Evolutionary conservation across 108 stramenopile genomes (phyloP), one percentile per base, ranked within the genome.

Genomic region (Craspedostauros australis): DNA sequence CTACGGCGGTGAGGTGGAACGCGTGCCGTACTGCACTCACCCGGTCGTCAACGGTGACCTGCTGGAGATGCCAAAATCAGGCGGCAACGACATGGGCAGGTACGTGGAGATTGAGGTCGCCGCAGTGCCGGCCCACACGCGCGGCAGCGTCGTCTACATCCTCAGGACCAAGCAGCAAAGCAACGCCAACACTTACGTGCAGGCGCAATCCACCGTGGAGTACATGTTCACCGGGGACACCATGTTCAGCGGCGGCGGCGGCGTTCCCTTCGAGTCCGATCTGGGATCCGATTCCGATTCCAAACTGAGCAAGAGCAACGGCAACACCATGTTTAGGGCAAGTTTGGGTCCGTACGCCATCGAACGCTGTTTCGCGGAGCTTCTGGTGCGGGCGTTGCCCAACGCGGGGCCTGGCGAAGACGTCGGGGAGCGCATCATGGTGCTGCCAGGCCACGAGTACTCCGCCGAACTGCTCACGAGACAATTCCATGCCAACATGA

Each of bases 381-480:
- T 91, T 36, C 31, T 91, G 19, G 29, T 47, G 3, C 68, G 83
- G 40, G 47, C 58, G 16, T 52, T 54, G 44, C 42, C 51, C 16
- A 23, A 44, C 14, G 51, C 51, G 16, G 21, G 48, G 18, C 12
- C 50, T 2, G 16, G 38, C 27, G 33, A 2, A 1, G 36, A 46
- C 9, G 12, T 38, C 22, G 9, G 24, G 20, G 66, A 68, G 24
- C 48, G 36, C 24, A 46, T 84, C n/a, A 36, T 91, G 12, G 39
- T 91, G 2, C 83, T 85, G 33, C 83, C 86, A n/a, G 89, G 89
- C 5, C 89, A 91, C 50, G 89, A 91, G 46, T 91, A 91, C 43
- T 87, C 89, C 5, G 61, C 63, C 4, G 83, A 87, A 21, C 54
- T 91, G 16, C 32, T 91, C 8, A 40, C 65, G 38, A 54, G 89